Base-by-base conservation (phyloP, 169 alveolate species). In the Plasmodium berghei region DNA sequence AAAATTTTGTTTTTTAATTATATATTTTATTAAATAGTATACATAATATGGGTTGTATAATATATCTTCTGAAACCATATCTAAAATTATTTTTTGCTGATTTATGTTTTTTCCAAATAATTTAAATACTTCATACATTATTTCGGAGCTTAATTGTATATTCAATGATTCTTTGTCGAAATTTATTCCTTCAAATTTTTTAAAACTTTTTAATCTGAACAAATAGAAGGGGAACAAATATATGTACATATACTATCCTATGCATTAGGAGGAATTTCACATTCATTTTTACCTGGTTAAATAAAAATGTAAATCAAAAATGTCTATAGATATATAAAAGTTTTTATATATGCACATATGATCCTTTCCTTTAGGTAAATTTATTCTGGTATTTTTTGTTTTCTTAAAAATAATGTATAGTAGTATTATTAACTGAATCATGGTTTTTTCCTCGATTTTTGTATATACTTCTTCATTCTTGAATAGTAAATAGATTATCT, bases 361-460 rank as follows among this genome's bases (percentile, higher is more conserved):
- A 66, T 75, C 89, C 52, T 75, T 63, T 45, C 26, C 45, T 28
- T 49, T 63, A n/a, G 58, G 9, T 10, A 75, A 18, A 16, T 48
- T 63, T 9, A 62, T 24, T 46, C 77, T 75, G 18, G 62, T 56
- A 55, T 64, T 26, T 12, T 28, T 75, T 55, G 34, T 55, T 67
- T 75, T 75, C 56, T 75, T 75, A 69, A 75, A 75, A 48, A 54
- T 75, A 34, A 75, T 75, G 71, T 62, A 42, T 55, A 75, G 71
- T 28, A 75, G 24, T 62, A 75, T 63, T 46, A 75, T 56, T 42
- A 75, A 24, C 55, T 75, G 24, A 56, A 34, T 75, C 54, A 75
- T 63, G 22, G 49, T 10, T 10, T 26, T 75, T 18, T 54, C 89
- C 8, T 75, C 89, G 73, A 6, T 16, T 20, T 10, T 0, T 24